Percentiles rank a stretch among this genome's conserved stretches.
These are phyloP conservation scores for Candida koratica DNA, from an alignment of 805 yeast genomes.

Conservation along the genomic window DNA sequence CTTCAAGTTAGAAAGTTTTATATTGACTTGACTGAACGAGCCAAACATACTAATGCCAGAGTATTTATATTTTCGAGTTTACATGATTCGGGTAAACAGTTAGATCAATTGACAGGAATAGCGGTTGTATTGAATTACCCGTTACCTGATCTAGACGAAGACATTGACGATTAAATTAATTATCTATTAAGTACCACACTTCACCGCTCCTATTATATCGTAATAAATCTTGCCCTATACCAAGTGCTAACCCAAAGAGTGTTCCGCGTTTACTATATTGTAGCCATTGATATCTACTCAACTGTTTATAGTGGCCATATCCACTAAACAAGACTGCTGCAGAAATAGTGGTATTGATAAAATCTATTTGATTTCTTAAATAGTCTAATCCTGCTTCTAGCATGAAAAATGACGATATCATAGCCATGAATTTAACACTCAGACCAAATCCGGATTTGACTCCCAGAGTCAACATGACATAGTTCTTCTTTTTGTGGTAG, in stretches of 20 bases:
- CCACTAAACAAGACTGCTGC: slow-evolving; percentile 48
- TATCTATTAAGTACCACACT: slow-evolving; percentile 55
- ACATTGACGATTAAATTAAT: no score
- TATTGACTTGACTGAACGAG: slow-evolving; percentile 63
- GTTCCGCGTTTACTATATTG: slow-evolving; percentile 50
- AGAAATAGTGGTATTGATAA: slow-evolving; percentile 58
- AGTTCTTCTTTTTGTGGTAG: slow-evolving; percentile 79
- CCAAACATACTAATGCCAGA: slow-evolving; percentile 68
- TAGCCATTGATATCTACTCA: slow-evolving; percentile 41
- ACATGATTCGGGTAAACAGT: slow-evolving; percentile 86
- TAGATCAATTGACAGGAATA: slow-evolving; percentile 84
- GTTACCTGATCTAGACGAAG: slow-evolving; percentile 61
- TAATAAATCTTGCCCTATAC: slow-evolving; percentile 63
- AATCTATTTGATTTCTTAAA: slow-evolving; percentile 50
- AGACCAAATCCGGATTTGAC: slow-evolving; percentile 44
- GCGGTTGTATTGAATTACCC: slow-evolving; percentile 87
- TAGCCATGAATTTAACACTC: slow-evolving; percentile 32
- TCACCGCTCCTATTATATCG: slow-evolving; percentile 56
- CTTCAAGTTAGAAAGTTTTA: slow-evolving; percentile 63
- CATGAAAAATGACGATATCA: slow-evolving; percentile 51
- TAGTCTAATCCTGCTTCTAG: slow-evolving; percentile 61
- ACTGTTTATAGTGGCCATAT: slow-evolving; percentile 44
- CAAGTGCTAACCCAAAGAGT: slow-evolving; percentile 55
- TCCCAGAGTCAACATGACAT: slow-evolving; percentile 61
- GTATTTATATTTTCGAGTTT: slow-evolving; percentile 76